Base-by-base conservation (phyloP, 2,329 filamentous ascomycete species). In the Rasamsonia emersonii region DNA sequence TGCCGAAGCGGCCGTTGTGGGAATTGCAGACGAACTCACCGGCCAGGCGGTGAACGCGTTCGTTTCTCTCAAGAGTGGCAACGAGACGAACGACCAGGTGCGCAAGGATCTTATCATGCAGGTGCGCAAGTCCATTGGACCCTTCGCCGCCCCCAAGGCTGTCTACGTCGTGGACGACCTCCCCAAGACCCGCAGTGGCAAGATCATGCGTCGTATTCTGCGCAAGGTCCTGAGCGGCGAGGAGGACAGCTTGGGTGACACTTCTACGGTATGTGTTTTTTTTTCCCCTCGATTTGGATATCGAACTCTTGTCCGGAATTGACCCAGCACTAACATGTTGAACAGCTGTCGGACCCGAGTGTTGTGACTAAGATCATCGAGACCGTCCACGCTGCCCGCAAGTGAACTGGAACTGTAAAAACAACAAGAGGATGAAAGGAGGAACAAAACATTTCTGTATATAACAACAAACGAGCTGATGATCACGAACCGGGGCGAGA, bases 11-110 rank as follows among this genome's bases (percentile, higher is more conserved):
- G 91, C 91, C 15, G 91, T 96, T 2, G 91, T 98, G 32, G 91
- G 91, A 54, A 80, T 96, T 46, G 64, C 77, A 35, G 91, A 98
- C 58, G 91, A 96, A 63, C 74, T 98, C 37, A 95, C 89, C 3
- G 91, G 91, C 43, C 91, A 98, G 68, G 86, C 91, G 1, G 89
- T 98, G 61, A 94, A 94, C 54, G 91, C 91, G 10, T 98, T 98
- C 50, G 89, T 98, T 24, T 71, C 86, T 24, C 75, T 98, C 58
- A 96, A 95, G 65, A 82, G 91, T 39, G 80, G 78, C 43, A 79
- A 77, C 54, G 84, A 89, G 50, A 61, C 73, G 32, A 78, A 62
- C 25, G 86, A 94, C 33, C 77, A 82, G 48, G 75, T 94, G 34
- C 83, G 84, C 63, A 96, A 96, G 65, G 91, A 96, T 55, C 75